Conservation (phyloP, 176 grass and related monocot species). For the barley (Hordeum vulgare) region MorexV3_pseudomolecules_assembly NC_058522.1:77555653-77556152, state of each 20-base stretch:
- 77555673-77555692: conserved; percentile 99
- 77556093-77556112: conserved; percentile 41
- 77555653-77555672: conserved; percentile 77
- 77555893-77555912: conserved; percentile 29
- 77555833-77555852: conserved; percentile 73
- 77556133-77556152: conserved; percentile 67
- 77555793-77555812: conserved; percentile 51
- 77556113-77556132: conserved; percentile 94
- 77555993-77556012: conserved; percentile 99
- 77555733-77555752: conserved; percentile 70
- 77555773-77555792: conserved; percentile 45
- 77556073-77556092: conserved; percentile 51
- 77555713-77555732: conserved; percentile 69
- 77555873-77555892: conserved; percentile 89
- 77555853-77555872: conserved; percentile 77
- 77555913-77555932: not conserved
- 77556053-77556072: conserved; percentile 84
- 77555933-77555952: not conserved
- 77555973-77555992: conserved; percentile 24
- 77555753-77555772: conserved; percentile 93
- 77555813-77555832: conserved; percentile 62
- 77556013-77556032: conserved; percentile 53
- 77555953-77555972: not conserved
- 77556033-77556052: conserved; percentile 70
- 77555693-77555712: conserved; percentile 47